A percentile compares a stretch with the other conserved stretches of the same genome.
Evolutionary conservation across 179 eudicot genomes (phyloP).

Genomic region (Gypsophila paniculata): DNA sequence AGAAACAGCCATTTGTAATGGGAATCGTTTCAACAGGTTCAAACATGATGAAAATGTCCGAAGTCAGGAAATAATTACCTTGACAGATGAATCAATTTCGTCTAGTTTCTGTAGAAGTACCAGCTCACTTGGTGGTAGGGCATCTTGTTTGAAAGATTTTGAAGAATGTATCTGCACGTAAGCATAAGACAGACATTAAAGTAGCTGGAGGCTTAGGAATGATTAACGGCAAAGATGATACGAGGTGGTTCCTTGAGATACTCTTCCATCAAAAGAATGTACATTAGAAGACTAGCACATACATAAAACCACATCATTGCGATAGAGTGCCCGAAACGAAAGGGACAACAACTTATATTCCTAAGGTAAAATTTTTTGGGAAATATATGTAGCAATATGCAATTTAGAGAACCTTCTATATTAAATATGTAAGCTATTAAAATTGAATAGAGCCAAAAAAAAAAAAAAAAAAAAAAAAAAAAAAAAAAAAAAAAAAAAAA

Average conservation of each 20-base stretch:
- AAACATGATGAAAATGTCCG: background rate
- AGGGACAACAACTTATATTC: too few relatives aligned
- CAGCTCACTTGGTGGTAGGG: conserved; percentile 39
- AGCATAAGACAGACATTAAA: background rate
- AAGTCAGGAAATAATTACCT: conserved; percentile 36
- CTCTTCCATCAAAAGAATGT: background rate
- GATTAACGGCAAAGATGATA: background rate
- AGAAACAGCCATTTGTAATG: background rate
- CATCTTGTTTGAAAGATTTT: conserved; percentile 36
- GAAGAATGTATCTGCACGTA: conserved; percentile 52
- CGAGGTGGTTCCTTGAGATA: background rate
- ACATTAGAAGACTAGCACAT: background rate
- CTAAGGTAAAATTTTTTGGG: background rate
- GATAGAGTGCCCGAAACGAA: background rate
- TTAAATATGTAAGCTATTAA: background rate
- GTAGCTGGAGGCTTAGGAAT: background rate
- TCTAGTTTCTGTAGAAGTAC: conserved; percentile 61
- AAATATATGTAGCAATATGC: background rate
- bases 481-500: too few relatives aligned
- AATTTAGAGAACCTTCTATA: background rate
- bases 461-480: too few relatives aligned
- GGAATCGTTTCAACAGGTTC: background rate
- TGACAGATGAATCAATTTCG: conserved; percentile 66
- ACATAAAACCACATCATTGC: background rate
- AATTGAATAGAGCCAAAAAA: background rate